Evolutionary conservation across 2,329 filamentous ascomycete genomes (phyloP).

Genomic region (Podosphaera aphanis): DNA sequence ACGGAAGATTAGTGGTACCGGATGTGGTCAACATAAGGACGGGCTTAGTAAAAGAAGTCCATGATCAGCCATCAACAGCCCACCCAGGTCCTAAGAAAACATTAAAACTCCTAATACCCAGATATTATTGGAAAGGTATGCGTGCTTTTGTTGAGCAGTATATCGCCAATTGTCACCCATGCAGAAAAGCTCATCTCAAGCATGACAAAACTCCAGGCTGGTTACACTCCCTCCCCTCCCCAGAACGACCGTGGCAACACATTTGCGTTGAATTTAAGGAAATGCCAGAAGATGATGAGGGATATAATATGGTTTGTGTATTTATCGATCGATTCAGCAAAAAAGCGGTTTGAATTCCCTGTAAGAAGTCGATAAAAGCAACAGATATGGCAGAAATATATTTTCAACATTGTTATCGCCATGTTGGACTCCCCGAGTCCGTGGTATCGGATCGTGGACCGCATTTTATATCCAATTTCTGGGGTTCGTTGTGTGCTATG

Average conservation of each 20-base stretch:
- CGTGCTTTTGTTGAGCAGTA: neutral
- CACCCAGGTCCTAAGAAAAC: conserved; percentile 1
- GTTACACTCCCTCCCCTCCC: conserved; percentile 1
- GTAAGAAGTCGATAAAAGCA: neutral
- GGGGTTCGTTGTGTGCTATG: neutral
- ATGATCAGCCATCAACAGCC: neutral
- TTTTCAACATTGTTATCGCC: conserved; percentile 2
- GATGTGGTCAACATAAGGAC: neutral
- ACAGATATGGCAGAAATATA: conserved; percentile 2
- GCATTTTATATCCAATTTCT: neutral
- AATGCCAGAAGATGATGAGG: conserved; percentile 2
- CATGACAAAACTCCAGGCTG: conserved; percentile 2
- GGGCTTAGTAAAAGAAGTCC: neutral
- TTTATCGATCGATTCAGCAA: neutral
- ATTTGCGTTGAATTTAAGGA: conserved; percentile 3
- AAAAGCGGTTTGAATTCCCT: neutral
- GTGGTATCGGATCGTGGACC: conserved; percentile 4
- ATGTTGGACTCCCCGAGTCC: neutral
- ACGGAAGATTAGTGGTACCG: neutral
- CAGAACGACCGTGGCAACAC: conserved; percentile 1
- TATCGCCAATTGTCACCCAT: neutral
- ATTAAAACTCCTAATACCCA: neutral
- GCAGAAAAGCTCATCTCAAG: neutral
- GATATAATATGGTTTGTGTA: neutral
- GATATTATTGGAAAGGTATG: neutral